Base-by-base conservation (phyloP, 2,329 filamentous ascomycete genomes). In the Fusarium chlamydosporum region DNA sequence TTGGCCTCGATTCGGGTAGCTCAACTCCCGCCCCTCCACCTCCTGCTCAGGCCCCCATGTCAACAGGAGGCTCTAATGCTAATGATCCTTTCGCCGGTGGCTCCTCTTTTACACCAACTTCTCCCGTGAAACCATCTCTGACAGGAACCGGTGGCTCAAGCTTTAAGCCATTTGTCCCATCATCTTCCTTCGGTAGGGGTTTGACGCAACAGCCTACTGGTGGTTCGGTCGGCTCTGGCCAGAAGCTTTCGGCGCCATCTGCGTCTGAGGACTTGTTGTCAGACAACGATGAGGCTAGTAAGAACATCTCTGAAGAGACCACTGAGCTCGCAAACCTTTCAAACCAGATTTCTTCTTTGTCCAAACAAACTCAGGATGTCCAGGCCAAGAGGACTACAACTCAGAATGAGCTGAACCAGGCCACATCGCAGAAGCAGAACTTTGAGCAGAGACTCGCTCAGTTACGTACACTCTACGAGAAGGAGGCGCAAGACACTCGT, bases 321-420 rank as follows among this genome's bases (percentile, higher is more conserved):
- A 91, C 92, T 1, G 96, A 99, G 78, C 85, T 99, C 60, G 96
- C 94, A 52, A 98, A 99, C 76, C 85, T 99, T 72, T 97, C 95
- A 1, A 98, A 97, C 78, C 96, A 98, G 79, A 93, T 99, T 68
- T 91, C 93, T 33, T 95, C 92, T 4, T 82, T 99, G 56, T 92
- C 94, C 0, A 96, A 91, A 76, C 94, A 99, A 81, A 97, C 97
- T 89, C 93, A 97, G 76, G 93, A 95, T 72, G 91, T 97, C 3
- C 93, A 97, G 77, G 88, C 86, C 34, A 95, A 97, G 80, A 91
- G 94, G 67, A 87, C 84, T 7, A 88, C 88, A 3, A 91, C 92
- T 0, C 94, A 97, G 78, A 91, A 91, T 68, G 93, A 97, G 61
- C 82, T 98, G 52, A 92, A 87, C 65, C 92, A 94, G 75, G 90